Evolutionary conservation across 208 protist genomes (phyloP), one percentile per base, ranked within the genome.

Genomic region (Leishmania arabica): DNA sequence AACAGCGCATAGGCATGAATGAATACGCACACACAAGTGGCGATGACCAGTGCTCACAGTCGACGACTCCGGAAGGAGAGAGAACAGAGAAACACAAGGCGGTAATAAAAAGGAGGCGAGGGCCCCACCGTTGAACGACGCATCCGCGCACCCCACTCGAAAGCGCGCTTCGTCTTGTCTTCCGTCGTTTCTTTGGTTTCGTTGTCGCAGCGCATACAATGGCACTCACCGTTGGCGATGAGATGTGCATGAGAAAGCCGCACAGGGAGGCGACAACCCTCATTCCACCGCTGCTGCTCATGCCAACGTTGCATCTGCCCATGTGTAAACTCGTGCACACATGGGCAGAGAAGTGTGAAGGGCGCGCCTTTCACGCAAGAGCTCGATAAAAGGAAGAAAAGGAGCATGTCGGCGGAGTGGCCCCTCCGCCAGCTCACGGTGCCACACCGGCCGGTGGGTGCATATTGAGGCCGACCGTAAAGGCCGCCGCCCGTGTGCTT

Each of bases 391-490:
- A 21, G 27, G 19, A 70, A 47, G 4, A 71, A 17, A 71, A 71
- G 17, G 15, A 73, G 34, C 40, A 68, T 34, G 31, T 4, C 62
- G 17, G 2, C 15, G 62, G 45, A 54, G 24, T 11, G 27, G 24
- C 24, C 1, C 27, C 24, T 24, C 56, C 2, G 56, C 56, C 69
- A 24, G n/a, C 24, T 64, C 62, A 81, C 62, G 75, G 40, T 21
- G 53, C 75, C 24, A 79, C 62, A 27, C 79, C 45, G n/a, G 80
- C 85, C 6, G 93, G 89, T 45, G 93, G 93, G 81, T 91, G 90
- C 89, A 94, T 92, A 27, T 81, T 54, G 60, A 94, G 68, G 11
- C 91, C 93, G 49, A 93, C 74, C 62, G 87, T 89, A 70, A 92
- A 95, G 58, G 93, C 89, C 9, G 78, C 79, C 24, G 80, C 45